phyloP scores from a whole-genome alignment of 805 yeast species.

The Saccharomycopsis babjevae region DNA sequence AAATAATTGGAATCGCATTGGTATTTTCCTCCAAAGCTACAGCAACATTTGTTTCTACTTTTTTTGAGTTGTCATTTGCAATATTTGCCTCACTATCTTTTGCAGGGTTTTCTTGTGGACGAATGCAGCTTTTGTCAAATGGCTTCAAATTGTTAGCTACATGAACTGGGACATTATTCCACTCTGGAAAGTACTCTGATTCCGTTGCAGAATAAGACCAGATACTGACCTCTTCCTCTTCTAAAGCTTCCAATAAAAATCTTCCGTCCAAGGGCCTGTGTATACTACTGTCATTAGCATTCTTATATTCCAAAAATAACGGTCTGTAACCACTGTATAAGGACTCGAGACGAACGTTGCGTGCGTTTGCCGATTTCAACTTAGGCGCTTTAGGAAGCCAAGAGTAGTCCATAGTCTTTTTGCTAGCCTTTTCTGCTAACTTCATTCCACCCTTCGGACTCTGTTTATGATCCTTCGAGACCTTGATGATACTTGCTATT shows the following conservation, averaged over 20 bases:
- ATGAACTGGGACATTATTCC: constrained; percentile 16
- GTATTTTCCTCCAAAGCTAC: neutral
- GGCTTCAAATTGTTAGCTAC: constrained; percentile 8
- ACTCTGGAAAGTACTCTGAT: constrained; percentile 13
- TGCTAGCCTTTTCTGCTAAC: neutral
- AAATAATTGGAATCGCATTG: neutral
- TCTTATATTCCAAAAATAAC: constrained; percentile 10
- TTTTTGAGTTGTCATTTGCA: neutral
- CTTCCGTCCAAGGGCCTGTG: neutral
- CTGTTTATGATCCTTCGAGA: neutral
- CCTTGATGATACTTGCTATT: neutral
- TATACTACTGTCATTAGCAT: neutral
- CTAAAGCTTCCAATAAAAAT: neutral
- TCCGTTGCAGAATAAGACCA: constrained; percentile 18
- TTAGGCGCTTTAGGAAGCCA: constrained; percentile 19
- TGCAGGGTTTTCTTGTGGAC: neutral
- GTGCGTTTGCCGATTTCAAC: constrained; percentile 6
- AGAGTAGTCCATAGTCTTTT: constrained; percentile 2
- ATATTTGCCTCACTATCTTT: neutral
- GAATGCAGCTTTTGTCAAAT: constrained; percentile 1
- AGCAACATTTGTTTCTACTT: neutral
- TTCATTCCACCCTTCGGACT: neutral
- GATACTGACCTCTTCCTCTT: constrained; percentile 5
- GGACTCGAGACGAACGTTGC: constrained; percentile 10
- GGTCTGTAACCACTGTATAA: constrained; percentile 18